Evolutionary conservation across 345 rosid species (phyloP), one percentile per base, ranked within the genome.

Genomic region (Rhizophora apiculata): DNA sequence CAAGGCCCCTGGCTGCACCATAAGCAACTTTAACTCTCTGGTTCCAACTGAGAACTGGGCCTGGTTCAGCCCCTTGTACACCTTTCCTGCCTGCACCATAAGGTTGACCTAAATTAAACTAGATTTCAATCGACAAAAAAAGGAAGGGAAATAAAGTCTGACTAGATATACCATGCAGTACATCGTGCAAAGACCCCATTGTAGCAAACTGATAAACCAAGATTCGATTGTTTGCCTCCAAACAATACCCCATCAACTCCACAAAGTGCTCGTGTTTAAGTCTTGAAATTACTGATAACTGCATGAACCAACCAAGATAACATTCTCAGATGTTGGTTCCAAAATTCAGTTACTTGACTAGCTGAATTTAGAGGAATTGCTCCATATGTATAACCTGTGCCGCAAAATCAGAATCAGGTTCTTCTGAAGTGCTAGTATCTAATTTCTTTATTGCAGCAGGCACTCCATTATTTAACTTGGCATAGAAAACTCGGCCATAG

Each of bases 1-100:
- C 97, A 0, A 96, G 91, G 19, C 99, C 99, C 75, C 78, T 89
- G 0, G 97, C 97, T 24, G 97, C 99, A 52, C 98, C 98, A 66
- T 51, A 86, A 16, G 99, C 99, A 59, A 92, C 79, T 62, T 87
- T 92, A 34, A 89, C 99, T 83, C 99, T 88, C 72, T 92, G 96
- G 68, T 74, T 85, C 99, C 99, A 96, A 76, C 32, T 89, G 16
- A 96, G 87, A 60, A 78, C 92, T 0, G 98, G 99, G 66, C 98
- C 98, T 32, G 99, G 98, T 74, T 85, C 98, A 39, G 99, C 97
- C 15, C 94, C 92, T 81, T 92, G 96, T 8, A 92, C 96, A 0
- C 97, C 95, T 85, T 96, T 96, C 75, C 96, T 89, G 72, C 97
- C 99, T 95, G 78, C 59, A 60, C 0, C 22, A 39, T 0, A 48